Conservation (phyloP, 2,329 filamentous ascomycete genomes). For the Fusarium secorum region DNA sequence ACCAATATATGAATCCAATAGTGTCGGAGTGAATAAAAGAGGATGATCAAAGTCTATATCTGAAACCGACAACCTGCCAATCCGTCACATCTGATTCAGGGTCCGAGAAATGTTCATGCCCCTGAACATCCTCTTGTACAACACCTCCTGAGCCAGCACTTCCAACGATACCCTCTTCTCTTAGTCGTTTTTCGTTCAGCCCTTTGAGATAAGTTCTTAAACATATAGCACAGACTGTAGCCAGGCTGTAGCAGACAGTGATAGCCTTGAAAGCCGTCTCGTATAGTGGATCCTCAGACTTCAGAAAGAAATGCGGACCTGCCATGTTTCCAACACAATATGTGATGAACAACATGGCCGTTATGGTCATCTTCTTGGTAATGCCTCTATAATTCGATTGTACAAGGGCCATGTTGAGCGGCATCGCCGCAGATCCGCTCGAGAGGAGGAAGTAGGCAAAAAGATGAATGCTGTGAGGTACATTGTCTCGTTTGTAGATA, state of each 20-base stretch:
- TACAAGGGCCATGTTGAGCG: slow-evolving; percentile 62
- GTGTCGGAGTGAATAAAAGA: background rate
- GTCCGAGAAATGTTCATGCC: slow-evolving; percentile 39
- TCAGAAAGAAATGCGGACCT: slow-evolving; percentile 63
- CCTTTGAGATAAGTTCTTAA: slow-evolving; percentile 59
- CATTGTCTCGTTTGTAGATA: slow-evolving; percentile 57
- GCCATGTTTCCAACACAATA: slow-evolving; percentile 66
- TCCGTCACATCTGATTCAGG: slow-evolving; percentile 65
- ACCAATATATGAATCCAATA: too few relatives aligned
- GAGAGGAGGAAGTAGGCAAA: slow-evolving; percentile 66
- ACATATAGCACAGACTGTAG: slow-evolving; percentile 52
- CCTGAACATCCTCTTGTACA: slow-evolving; percentile 44
- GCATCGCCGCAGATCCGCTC: slow-evolving; percentile 61
- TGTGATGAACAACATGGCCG: slow-evolving; percentile 61
- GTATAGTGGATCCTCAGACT: slow-evolving; percentile 59
- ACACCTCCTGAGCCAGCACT: slow-evolving; percentile 53
- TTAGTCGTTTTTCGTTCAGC: slow-evolving; percentile 53
- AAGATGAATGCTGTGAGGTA: slow-evolving; percentile 56
- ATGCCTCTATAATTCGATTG: slow-evolving; percentile 64
- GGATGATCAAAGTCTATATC: slow-evolving; percentile 56
- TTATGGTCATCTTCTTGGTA: slow-evolving; percentile 68
- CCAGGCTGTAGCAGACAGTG: slow-evolving; percentile 63
- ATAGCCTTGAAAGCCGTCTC: slow-evolving; percentile 63
- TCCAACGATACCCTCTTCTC: slow-evolving; percentile 55
- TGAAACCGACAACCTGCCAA: slow-evolving; percentile 65